Percentiles rank a stretch among this genome's conserved stretches.
phyloP scores from a whole-genome alignment of 2,329 filamentous ascomycete genomes.

The Fusarium sp. region DNA sequence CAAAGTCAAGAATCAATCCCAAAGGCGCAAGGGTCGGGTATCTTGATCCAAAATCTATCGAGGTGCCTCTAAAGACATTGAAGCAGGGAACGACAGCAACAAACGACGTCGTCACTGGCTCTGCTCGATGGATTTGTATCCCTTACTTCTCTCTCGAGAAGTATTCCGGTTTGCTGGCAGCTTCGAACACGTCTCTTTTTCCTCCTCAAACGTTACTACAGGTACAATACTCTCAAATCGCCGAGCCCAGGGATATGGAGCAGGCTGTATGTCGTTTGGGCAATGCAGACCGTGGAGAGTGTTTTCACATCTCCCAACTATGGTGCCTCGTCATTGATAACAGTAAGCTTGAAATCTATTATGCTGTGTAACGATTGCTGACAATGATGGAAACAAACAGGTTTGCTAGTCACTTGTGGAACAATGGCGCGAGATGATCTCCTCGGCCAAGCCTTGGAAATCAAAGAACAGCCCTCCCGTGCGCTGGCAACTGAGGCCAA shows the following conservation, averaged over 20 bases:
- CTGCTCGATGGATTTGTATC: conserved; percentile 57
- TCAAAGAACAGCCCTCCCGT: conserved; percentile 47
- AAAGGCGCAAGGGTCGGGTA: conserved; percentile 55
- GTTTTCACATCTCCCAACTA: conserved; percentile 61
- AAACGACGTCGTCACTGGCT: conserved; percentile 15
- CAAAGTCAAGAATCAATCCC: conserved; percentile 53
- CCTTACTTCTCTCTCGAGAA: conserved; percentile 61
- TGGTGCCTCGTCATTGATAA: conserved; percentile 61
- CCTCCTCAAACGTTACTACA: conserved; percentile 59
- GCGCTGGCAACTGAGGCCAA: conserved; percentile 20
- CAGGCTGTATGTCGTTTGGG: conserved; percentile 59
- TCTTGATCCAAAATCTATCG: conserved; percentile 55
- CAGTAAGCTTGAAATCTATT: conserved; percentile 43
- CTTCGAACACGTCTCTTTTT: conserved; percentile 50
- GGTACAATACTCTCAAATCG: conserved; percentile 54
- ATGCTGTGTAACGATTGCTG: background rate
- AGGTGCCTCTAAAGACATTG: conserved; percentile 48
- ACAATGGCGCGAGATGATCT: conserved; percentile 50
- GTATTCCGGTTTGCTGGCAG: conserved; percentile 54
- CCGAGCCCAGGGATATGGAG: conserved; percentile 56
- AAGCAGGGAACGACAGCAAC: conserved; percentile 31
- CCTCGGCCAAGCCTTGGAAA: conserved; percentile 48
- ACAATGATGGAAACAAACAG: conserved; percentile 30
- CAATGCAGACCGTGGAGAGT: conserved; percentile 50
- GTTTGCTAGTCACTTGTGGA: conserved; percentile 57